Base-by-base conservation (phyloP, 192 early-diverging fungal genomes). In the Mortierella claussenii region DNA sequence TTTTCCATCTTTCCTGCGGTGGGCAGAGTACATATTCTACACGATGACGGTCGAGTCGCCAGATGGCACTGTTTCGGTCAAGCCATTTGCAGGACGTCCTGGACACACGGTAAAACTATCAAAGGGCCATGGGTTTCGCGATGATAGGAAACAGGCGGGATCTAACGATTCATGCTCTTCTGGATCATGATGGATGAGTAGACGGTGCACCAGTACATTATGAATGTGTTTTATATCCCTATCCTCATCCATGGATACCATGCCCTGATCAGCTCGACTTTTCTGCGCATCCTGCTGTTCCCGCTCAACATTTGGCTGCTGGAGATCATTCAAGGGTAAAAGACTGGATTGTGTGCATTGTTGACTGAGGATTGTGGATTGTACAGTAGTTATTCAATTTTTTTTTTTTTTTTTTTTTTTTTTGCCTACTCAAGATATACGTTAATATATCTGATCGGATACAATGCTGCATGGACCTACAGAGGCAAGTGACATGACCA, bases 211-310 rank as follows among this genome's bases (percentile, higher is more conserved):
- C 73, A 76, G 53, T 76, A 67, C 31, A 52, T 76, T 31, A 76
- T 76, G 73, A 76, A 76, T 40, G 65, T 76, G 5, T 67, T 76
- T 21, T 76, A 76, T 28, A 76, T 76, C 47, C 73, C 73, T 0
- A 56, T 76, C 24, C 47, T 76, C 11, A 76, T 76, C 50, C 63
- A 76, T 20, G 65, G 64, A 21, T 76, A 62, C 47, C 73, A 67
- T 61, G 58, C 73, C 12, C 12, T 76, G 13, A 76, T 67, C 47
- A 27, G 45, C 36, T 67, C 73, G 8, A 67, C 54, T 1, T 32
- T 43, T 15, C 59, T 61, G n/a, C 73, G 73, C 12, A 57, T 76
- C 24, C 27, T 67, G 36, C 27, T 76, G 28, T 67, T 67, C 53
- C 73, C 73, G n/a, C 23, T 76, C 53, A 76, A 76, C 44, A 67